These are phyloP conservation scores for Yamadazyma trypodendri DNA, from an alignment of 1,139 yeast genomes.

Conservation along the genomic window DNA sequence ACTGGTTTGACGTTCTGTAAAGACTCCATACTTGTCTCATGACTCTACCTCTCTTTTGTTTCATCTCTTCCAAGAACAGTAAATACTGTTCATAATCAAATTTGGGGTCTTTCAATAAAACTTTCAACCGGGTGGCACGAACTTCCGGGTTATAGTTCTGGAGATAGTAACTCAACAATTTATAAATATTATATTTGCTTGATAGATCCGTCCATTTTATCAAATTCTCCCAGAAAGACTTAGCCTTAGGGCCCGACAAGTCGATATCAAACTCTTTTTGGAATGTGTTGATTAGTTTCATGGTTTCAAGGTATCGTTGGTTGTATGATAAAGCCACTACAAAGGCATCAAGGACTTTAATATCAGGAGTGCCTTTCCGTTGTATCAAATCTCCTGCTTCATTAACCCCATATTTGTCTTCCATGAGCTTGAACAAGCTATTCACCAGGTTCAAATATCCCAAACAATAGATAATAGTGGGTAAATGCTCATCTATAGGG, in stretches of 20 bases:
- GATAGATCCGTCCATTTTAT: conserved; percentile 38
- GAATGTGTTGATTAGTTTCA: conserved; percentile 36
- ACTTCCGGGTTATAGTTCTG: conserved; percentile 13
- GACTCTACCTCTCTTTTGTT: conserved; percentile 25
- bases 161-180: conserved; percentile 28
- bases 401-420: conserved; percentile 33
- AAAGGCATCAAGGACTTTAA: conserved; percentile 27
- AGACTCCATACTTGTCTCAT: conserved; percentile 36
- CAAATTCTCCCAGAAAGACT: conserved; percentile 36
- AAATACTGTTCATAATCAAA: conserved; percentile 43
- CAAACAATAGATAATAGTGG: conserved; percentile 31
- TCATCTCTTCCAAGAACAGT: conserved; percentile 25
- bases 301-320: conserved; percentile 28
- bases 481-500: conserved; percentile 15
- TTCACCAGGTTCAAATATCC: conserved; percentile 29
- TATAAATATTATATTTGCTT: conserved; percentile 26
- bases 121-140: conserved; percentile 17
- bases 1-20: conserved; percentile 23
- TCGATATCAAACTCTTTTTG: conserved; percentile 31
- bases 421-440: conserved; percentile 27
- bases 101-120: conserved; percentile 32
- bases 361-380: conserved; percentile 21
- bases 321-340: conserved; percentile 33
- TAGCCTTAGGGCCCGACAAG: conserved; percentile 15
- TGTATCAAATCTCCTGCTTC: conserved; percentile 20